Evolutionary conservation across 2,329 filamentous ascomycete species (phyloP), one percentile per base, ranked within the genome.

Genomic region (Leptographium wingfieldii): DNA sequence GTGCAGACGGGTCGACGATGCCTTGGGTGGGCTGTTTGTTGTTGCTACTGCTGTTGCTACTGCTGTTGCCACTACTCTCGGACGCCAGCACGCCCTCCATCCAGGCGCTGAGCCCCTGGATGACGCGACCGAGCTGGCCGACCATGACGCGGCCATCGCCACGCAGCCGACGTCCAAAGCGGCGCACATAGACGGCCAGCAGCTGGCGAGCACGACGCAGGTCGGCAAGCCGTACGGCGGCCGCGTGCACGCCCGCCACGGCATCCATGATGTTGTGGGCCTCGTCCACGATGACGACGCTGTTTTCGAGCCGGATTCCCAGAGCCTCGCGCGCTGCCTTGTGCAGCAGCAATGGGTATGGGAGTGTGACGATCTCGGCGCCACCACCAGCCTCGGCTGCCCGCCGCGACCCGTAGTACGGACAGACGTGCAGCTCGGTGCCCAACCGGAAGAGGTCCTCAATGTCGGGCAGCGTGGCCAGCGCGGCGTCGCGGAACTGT

Each of bases 261-360:
- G 92, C 91, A 70, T 96, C 92, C 87, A 96, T 96, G 58, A 99
- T 82, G 68, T 99, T 99, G 70, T 99, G 94, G 0, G 94, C 94
- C 75, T 99, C 94, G 66, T 99, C 94, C 55, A 99, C 89, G 31
- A 99, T 88, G n/a, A 99, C 85, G 0, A 99, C 79, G 68, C 95
- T 94, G 5, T 85, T 84, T 35, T 95, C 91, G 10, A 99, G 73
- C 29, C 87, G 92, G 52, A 99, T 84, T 0, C 88, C 87, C 0
- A 99, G 78, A 0, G 94, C 91, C 62, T 97, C 92, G 56, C 94
- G 80, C 0, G 94, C 92, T 4, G 85, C 88, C 67, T 86, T 88
- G 68, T 97, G 94, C 3, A 99, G 76, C 0, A 99, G 78, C 7
- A 99, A 73, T 1, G 92, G 92, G 69, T 99, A 99, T 0, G 94